Percentiles rank a stretch among this genome's conserved stretches.
Evolutionary conservation across 75 land plant genomes (phyloP).

Genomic region (Gnetum montanum): DNA sequence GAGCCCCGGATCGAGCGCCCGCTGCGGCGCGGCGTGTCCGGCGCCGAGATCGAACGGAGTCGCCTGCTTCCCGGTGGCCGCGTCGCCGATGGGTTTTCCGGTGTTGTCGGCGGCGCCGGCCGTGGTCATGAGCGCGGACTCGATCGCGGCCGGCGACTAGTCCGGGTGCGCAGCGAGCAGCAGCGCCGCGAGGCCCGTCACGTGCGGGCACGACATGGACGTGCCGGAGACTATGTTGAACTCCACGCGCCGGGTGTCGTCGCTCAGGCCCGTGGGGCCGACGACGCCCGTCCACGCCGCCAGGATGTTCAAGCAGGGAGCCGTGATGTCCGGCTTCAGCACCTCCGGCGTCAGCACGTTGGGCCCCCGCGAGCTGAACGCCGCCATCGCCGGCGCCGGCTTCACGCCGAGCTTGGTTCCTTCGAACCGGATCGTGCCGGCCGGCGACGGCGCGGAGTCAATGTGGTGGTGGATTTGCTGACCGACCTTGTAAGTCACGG

Average conservation of each 20-base stretch:
- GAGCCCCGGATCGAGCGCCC: slow-evolving; percentile 52
- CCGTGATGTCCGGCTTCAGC: slow-evolving; percentile 58
- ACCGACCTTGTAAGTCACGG: slow-evolving; percentile 4
- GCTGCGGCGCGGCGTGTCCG: slow-evolving; percentile 33
- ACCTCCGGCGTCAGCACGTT: slow-evolving; percentile 25
- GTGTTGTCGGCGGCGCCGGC: slow-evolving; percentile 39
- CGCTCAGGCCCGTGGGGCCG: slow-evolving; percentile 28
- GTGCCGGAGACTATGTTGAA: slow-evolving; percentile 83
- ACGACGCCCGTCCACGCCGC: slow-evolving; percentile 38
- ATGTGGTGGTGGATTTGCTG: not conserved
- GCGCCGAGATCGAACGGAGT: slow-evolving; percentile 40
- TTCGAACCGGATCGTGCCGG: slow-evolving; percentile 12
- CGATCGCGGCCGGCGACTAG: slow-evolving; percentile 68
- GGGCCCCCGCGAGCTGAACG: slow-evolving; percentile 61
- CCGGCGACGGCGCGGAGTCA: slow-evolving; percentile 14
- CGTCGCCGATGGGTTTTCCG: slow-evolving; percentile 15
- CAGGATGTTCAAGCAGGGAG: slow-evolving; percentile 44
- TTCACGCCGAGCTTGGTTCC: slow-evolving; percentile 21
- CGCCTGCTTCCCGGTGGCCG: not conserved
- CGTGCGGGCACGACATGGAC: slow-evolving; percentile 75
- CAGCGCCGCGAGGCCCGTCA: slow-evolving; percentile 48
- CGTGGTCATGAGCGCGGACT: slow-evolving; percentile 78
- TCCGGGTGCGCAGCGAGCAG: slow-evolving; percentile 53
- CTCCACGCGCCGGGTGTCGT: slow-evolving; percentile 34
- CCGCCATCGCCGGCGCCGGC: slow-evolving; percentile 25